Evolutionary conservation across 2,329 filamentous ascomycete genomes (phyloP), one percentile per base, ranked within the genome.

Genomic region (Fusarium musae): DNA sequence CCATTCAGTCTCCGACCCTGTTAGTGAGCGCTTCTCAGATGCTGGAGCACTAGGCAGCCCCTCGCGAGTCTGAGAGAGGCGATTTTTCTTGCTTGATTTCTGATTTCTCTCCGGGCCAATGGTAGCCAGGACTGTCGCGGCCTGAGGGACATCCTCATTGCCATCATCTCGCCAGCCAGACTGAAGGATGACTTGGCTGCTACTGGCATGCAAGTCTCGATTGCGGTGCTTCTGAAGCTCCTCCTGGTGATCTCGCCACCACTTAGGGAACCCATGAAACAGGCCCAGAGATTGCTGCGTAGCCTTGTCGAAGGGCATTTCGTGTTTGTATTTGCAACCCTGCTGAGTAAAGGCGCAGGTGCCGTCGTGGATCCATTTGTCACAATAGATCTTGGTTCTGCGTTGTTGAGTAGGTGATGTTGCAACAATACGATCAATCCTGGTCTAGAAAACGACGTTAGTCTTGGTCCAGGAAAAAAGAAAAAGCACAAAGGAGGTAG

Each of bases 251-350:
- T 87, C 88, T 80, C 85, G 88, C 85, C 86, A 91, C 89, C 89
- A 91, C 21, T 81, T 78, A 0, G 89, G 90, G n/a, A 88, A 82
- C 0, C 90, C 90, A 69, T 91, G 87, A 73, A 90, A 90, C 3
- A 97, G 87, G 0, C 95, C 95, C 6, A 97, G 86, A 11, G 87
- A 85, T 47, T 88, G 84, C 75, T 97, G 89, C 2, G 90, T 93
- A 1, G 85, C 84, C 57, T 86, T 85, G 72, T 95, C 90, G 32
- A 84, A 82, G 0, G 95, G 95, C 93, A 97, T 97, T 80, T 96
- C 93, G 80, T 97, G 95, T 83, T 95, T 96, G 85, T 91, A 97
- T 73, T 92, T 90, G 84, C 95, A 97, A 0, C 95, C 95, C 78
- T 95, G 92, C 80, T 97, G 93, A 7, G 89, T 91, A 80, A 94